A percentile compares a stretch with the other conserved stretches of the same genome.
These are phyloP conservation scores for Suillus lakei DNA, from an alignment of 768 basidiomycete genomes.

Conservation along the genomic window DNA sequence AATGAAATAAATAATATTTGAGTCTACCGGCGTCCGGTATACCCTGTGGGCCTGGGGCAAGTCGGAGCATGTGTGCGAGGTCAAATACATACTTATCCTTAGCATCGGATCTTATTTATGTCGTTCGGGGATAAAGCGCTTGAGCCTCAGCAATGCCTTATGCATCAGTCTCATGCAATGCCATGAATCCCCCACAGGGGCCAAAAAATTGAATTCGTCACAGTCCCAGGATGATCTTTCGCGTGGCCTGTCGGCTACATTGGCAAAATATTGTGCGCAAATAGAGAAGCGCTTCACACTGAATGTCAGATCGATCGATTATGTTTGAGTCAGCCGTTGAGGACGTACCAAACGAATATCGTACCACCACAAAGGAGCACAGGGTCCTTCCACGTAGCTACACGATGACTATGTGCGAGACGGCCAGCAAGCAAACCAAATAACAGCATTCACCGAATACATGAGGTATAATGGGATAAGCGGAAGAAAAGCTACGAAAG, in stretches of 20 bases:
- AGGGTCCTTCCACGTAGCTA: neutral
- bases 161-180: no score
- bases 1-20: neutral
- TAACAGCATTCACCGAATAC: constrained; percentile 26
- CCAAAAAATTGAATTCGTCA: neutral
- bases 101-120: neutral
- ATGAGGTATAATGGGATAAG: constrained; percentile 35
- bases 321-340: neutral
- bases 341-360: neutral
- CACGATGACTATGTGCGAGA: constrained; percentile 30
- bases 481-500: constrained; percentile 9
- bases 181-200: neutral
- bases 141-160: neutral
- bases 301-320: neutral
- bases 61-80: neutral
- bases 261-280: neutral
- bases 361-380: neutral
- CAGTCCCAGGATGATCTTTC: neutral
- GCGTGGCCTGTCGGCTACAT: neutral
- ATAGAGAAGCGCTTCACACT: neutral
- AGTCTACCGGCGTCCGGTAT: neutral
- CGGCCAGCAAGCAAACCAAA: constrained; percentile 26
- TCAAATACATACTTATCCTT: neutral
- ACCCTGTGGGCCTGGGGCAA: neutral
- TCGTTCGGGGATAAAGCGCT: neutral